Conservation (phyloP, 2,329 filamentous ascomycete genomes). For the Sphaerulina populicola region DNA sequence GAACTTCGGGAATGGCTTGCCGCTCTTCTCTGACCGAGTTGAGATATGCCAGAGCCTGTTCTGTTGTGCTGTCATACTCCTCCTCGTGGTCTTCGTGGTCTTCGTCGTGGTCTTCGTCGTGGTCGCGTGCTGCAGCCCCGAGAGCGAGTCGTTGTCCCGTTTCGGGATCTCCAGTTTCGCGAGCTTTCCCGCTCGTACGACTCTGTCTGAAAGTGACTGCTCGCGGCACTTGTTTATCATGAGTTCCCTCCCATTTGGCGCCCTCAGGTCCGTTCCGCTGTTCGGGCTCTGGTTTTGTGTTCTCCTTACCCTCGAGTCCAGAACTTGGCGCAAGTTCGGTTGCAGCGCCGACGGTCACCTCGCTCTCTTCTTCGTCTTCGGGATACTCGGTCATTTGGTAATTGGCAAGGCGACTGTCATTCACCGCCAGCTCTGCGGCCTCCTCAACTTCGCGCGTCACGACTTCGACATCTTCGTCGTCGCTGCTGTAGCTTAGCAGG, state of each 20-base stretch:
- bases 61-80: slow-evolving; percentile 22
- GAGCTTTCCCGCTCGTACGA: not conserved
- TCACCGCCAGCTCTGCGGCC: not conserved
- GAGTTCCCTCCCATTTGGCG: not conserved
- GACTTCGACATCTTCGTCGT: slow-evolving; percentile 21
- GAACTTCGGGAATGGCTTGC: slow-evolving; percentile 23
- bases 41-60: slow-evolving; percentile 32
- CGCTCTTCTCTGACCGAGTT: slow-evolving; percentile 27
- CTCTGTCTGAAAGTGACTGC: not conserved
- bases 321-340: not conserved
- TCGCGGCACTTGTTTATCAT: not conserved
- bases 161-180: not conserved
- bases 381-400: slow-evolving; percentile 17
- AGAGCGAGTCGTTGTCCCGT: slow-evolving; percentile 26
- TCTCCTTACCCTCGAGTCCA: not conserved
- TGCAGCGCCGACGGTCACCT: slow-evolving; percentile 4
- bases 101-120: slow-evolving; percentile 23
- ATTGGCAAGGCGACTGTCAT: slow-evolving; percentile 11
- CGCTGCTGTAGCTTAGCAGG: slow-evolving; percentile 29
- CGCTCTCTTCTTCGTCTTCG: slow-evolving; percentile 10
- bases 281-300: not conserved
- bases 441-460: not conserved
- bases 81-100: slow-evolving; percentile 20
- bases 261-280: not conserved
- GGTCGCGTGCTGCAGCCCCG: slow-evolving; percentile 21